Conservation (phyloP, 177 flowering plant genomes). For the Tripterygium wilfordii region DNA sequence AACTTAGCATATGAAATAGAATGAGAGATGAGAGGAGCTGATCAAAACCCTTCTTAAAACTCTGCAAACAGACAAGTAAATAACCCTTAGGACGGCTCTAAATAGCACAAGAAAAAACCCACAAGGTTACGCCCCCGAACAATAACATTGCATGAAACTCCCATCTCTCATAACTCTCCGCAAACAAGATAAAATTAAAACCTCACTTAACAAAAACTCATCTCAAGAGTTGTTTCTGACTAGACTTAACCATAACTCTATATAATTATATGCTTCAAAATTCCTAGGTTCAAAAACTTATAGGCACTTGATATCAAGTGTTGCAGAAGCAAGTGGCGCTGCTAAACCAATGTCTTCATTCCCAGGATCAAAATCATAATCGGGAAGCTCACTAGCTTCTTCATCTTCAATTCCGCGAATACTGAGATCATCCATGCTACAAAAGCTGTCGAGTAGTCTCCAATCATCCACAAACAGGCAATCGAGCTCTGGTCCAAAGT, state of each 20-base stretch:
- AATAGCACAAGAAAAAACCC: slow-evolving; percentile 65
- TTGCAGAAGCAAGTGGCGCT: slow-evolving; percentile 1
- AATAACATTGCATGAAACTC: background rate
- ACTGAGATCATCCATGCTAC: slow-evolving; percentile 35
- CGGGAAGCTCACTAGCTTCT: slow-evolving; percentile 33
- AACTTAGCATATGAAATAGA: background rate
- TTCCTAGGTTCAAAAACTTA: slow-evolving; percentile 59
- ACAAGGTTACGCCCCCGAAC: slow-evolving; percentile 18
- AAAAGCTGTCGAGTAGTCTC: slow-evolving; percentile 25
- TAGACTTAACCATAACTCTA: no score
- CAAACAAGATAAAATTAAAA: slow-evolving; percentile 11
- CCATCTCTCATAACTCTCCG: slow-evolving; percentile 5
- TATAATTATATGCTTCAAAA: no score
- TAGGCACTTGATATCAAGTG: slow-evolving; percentile 44
- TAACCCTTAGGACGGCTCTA: slow-evolving; percentile 65
- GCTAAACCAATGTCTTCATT: slow-evolving; percentile 34
- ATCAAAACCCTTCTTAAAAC: slow-evolving; percentile 2
- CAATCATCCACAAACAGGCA: slow-evolving; percentile 35
- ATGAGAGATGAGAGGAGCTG: background rate
- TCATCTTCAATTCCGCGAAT: slow-evolving; percentile 30
- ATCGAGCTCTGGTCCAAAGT: slow-evolving; percentile 35
- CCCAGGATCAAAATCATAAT: slow-evolving; percentile 42
- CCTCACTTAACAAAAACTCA: slow-evolving; percentile 23
- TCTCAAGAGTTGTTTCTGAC: no score
- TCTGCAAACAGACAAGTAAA: background rate